Base-by-base conservation (phyloP, 164 flowering plant genomes). In the Malania oleifera region DNA sequence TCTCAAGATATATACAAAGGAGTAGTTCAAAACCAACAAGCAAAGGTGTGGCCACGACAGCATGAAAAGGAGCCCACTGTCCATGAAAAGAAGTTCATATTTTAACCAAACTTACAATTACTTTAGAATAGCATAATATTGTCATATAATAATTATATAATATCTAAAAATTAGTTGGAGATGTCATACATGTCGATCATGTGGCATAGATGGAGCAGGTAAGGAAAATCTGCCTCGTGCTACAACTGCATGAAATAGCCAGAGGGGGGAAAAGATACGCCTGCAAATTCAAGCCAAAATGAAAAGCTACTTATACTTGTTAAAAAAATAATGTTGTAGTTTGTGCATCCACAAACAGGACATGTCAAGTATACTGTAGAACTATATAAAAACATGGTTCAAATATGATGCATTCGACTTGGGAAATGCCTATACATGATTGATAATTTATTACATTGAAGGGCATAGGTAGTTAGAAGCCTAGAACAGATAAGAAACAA, bases 51-150 rank as follows among this genome's bases (percentile, higher is more conserved):
- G 78, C 81, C 68, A 71, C 37, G 56, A 77, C 43, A 1, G 78
- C 69, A 62, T 77, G 81, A 68, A 34, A 71, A 0, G 81, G 81
- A 29, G 81, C 81, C 81, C 81, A 77, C 81, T 77, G 75, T 47
- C 49, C 20, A 61, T 27, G 25, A 25, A 68, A 41, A 50, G 18
- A 61, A 53, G 14, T 31, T n/a, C n/a, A n/a, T n/a, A n/a, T n/a
- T n/a, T n/a, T n/a, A 18, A 60, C 25, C 34, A 28, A 20, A 13
- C 44, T 26, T 25, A 18, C 8, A 58, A 7, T 38, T 27, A 23
- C 49, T 19, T 14, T 3, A 39, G 20, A 52, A 46, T 54, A 22
- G 17, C 34, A 24, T n/a, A 44, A n/a, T 39, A 7, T 44, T 50
- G 18, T 45, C 0, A 15, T 18, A 50, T 0, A 35, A 50, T 5